Base-by-base conservation (phyloP, 176 grass and related monocot genomes). In the Aechmea fasciata region DNA sequence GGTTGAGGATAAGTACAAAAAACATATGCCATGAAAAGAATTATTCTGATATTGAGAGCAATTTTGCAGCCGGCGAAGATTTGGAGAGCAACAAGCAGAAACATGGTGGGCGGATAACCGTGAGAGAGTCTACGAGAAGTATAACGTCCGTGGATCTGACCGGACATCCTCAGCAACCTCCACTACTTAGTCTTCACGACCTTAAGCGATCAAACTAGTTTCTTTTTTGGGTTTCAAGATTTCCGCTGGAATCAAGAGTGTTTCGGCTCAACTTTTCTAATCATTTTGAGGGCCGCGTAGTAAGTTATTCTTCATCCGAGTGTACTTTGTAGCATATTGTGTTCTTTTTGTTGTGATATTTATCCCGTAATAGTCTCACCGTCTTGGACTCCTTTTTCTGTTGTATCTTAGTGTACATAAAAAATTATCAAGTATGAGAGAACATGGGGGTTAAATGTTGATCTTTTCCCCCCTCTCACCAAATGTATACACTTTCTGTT, bases 61-160 rank as follows among this genome's bases (percentile, higher is more conserved):
- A 71, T 3, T 47, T 78, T 84, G 77, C 75, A 99, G 94, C 70
- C 82, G 87, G 15, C 90, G 90, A 87, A 88, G 82, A 25, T 99
- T 99, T 72, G 87, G 77, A 54, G 94, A 99, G 7, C 84, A 88
- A 66, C 90, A 99, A 70, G 90, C 90, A 2, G 94, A 90, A 76
- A 78, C 87, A 11, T 99, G 94, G 94, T 99, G 94, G 94, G 83
- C 79, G 11, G 87, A 99, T 29, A 99, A 93, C 64, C 79, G 80
- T 1, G 94, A 99, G 11, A 90, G 83, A 51, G 89, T 99, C n/a
- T 87, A 99, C 17, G 87, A 93, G 50, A 93, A 88, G 76, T 99
- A 88, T 79, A 99, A 85, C 5, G 64, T 99, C 28, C 72, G 77
- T 20, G 84, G 69, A 77, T 66, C 84, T 0, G 87, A 93, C 15